phyloP scores from a whole-genome alignment of 805 yeast species.

The Dipodascus albidus region DNA sequence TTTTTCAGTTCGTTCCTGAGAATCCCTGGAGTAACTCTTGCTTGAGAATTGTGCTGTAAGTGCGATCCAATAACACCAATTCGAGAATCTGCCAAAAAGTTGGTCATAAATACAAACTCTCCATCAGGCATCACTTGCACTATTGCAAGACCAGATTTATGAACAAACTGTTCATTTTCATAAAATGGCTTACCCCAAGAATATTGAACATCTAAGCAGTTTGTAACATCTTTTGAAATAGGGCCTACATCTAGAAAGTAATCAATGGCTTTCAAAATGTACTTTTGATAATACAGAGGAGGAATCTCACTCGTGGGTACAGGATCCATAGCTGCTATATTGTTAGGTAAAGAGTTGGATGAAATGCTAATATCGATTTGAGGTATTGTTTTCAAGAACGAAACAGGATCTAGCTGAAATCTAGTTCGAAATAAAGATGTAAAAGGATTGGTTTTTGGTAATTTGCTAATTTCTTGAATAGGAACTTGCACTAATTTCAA shows the following conservation, averaged over 20 bases:
- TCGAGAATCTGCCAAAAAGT: constrained; percentile 70
- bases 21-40: neutral
- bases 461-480: constrained; percentile 70
- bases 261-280: constrained; percentile 54
- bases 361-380: neutral
- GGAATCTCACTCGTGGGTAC: constrained; percentile 8
- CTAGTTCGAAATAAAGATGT: constrained; percentile 68
- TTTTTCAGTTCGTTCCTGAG: neutral
- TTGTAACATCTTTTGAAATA: constrained; percentile 26
- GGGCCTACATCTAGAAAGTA: constrained; percentile 77
- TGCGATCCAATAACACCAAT: constrained; percentile 34
- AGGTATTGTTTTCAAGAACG: constrained; percentile 4
- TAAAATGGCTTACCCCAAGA: constrained; percentile 88
- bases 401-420: constrained; percentile 50
- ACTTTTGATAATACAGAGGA: constrained; percentile 59
- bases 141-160: constrained; percentile 76
- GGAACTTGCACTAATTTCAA: constrained; percentile 78
- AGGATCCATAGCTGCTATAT: neutral
- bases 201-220: constrained; percentile 44
- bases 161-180: constrained; percentile 81
- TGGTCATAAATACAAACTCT: constrained; percentile 72
- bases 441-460: constrained; percentile 74
- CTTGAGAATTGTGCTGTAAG: neutral
- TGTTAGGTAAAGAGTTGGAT: neutral
- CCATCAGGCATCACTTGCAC: constrained; percentile 79